Base-by-base conservation (phyloP, 345 rosid species). In the Hypericum perforatum region DNA sequence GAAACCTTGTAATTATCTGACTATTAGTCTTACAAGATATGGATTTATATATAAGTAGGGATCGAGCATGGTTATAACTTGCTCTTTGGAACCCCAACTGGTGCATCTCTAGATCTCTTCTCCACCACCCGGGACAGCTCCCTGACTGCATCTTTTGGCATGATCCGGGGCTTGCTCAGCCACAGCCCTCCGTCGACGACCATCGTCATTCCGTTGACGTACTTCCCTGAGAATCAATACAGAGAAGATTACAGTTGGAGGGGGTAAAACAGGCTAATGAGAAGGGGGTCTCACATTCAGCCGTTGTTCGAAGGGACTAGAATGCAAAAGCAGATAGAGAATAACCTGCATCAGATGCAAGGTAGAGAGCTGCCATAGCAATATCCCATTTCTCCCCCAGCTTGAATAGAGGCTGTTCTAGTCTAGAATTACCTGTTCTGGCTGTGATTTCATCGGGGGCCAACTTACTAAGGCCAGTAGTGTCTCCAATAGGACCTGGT, bases 341-440 rank as follows among this genome's bases (percentile, higher is more conserved):
- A 80, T 57, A 58, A 84, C 94, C 95, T 32, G 88, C 74, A 70
- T 74, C 81, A 16, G 81, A 83, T 61, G 69, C 62, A 32, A 86
- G 81, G 73, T 82, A 86, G 39, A 86, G 59, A 37, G 91, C 85
- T 38, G 95, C 88, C 88, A 86, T 86, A 13, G 88, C 91, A 58
- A 86, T 77, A 70, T 86, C 95, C 91, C 91, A 83, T 72, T 74
- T 86, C 59, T 83, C 82, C 13, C 95, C 95, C 5, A 77, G 44
- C 68, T 79, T 82, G 60, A 56, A 82, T 53, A 83, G 65, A 14
- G 91, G 88, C 75, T 60, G 72, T 43, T 44, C 52, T 3, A 77
- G 79, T 55, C 46, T 42, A 13, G 70, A 60, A 61, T 58, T 67
- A 74, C 49, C 76, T 46, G 53, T 63, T 50, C 55, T 67, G 74